Evolutionary conservation across 768 basidiomycete species (phyloP), one percentile per base, ranked within the genome.

Genomic region (Fistulinella prunicolor): DNA sequence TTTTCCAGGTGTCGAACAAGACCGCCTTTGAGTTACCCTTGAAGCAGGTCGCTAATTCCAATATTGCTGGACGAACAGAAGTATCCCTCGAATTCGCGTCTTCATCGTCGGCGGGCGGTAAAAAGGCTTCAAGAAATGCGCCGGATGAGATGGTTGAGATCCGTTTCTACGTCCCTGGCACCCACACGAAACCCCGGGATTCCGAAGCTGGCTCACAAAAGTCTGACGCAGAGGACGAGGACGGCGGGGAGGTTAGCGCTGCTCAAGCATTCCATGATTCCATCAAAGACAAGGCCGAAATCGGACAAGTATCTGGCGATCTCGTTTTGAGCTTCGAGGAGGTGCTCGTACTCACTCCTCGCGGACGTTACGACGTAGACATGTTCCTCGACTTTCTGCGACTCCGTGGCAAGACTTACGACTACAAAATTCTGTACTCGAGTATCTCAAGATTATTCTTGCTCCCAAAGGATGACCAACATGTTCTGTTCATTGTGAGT

Each of bases 351-450:
- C 76, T 94, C 38, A 98, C 96, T 0, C 96, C 96, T 50, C 85
- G 95, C 76, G 94, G 95, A 44, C 85, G 93, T 46, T 96, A 94
- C 67, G 94, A 97, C 60, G 86, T 99, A 71, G 96, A 98, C 71
- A 93, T 99, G 88, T 97, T 91, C 76, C 84, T 84, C 21, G 89
- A 90, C 44, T 98, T 94, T 73, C 68, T 99, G 62, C 85, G 96
- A 36, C 72, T 98, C 26, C 86, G 94, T n/a, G 96, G 96, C 44
- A 96, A 97, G 71, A 97, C 94, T 2, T 98, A 98, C 70, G 96
- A 99, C 68, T 99, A 99, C 78, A 94, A 97, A 70, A 91, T 99
- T 49, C 76, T 90, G 20, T 96, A 94, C 69, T 77, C 80, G 30
- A 88, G 86, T 53, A 91, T 99, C 57, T 84, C 89, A 20, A 79